Evolutionary conservation across 331 rosid genomes (phyloP).

Genomic region (Dryas integrifolia): DNA sequence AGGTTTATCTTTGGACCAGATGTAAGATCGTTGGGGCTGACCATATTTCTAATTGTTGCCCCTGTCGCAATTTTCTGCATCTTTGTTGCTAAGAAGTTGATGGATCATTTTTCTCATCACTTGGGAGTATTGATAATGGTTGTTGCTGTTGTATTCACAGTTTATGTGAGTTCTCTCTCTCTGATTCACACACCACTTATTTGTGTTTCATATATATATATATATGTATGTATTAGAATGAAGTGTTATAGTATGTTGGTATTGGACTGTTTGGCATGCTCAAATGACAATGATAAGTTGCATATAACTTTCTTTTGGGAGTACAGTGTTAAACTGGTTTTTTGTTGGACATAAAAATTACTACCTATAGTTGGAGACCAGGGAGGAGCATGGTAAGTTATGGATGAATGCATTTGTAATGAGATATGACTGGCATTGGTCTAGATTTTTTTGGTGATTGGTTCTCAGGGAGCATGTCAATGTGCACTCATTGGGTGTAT

Average conservation of each 20-base stretch:
- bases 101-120: slow-evolving; percentile 64
- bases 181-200: neutral
- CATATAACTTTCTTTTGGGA: neutral
- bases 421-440: neutral
- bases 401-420: neutral
- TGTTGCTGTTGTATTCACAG: slow-evolving; percentile 58
- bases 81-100: slow-evolving; percentile 79
- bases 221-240: neutral
- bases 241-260: neutral
- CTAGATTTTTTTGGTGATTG: neutral
- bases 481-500: neutral
- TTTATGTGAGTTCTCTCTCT: slow-evolving; percentile 59
- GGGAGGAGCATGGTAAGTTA: neutral
- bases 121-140: slow-evolving; percentile 62
- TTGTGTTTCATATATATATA: neutral
- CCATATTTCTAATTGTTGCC: slow-evolving; percentile 79
- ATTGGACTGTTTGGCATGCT: neutral
- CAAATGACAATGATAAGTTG: no score
- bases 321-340: neutral
- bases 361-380: neutral
- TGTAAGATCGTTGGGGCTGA: slow-evolving; percentile 81
- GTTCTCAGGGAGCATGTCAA: neutral
- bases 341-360: neutral
- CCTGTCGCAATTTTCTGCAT: slow-evolving; percentile 75
- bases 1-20: slow-evolving; percentile 96